Evolutionary conservation across 805 yeast genomes (phyloP), one percentile per base, ranked within the genome.

Genomic region (Candida nitratophila): DNA sequence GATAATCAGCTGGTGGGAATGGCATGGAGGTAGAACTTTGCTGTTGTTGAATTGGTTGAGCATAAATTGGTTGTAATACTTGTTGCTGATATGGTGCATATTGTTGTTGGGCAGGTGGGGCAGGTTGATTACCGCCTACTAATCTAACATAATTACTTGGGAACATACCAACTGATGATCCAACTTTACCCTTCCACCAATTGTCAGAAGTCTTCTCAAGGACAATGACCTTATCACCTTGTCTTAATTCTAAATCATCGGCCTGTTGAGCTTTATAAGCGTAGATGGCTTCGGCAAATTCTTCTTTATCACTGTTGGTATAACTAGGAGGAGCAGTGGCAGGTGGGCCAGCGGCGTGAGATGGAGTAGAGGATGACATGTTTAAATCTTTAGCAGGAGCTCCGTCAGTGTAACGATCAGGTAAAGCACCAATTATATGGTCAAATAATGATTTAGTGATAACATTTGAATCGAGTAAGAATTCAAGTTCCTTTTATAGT

Each of bases 171-270:
- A 75, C 73, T 29, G 63, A 61, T 5, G 77, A 76, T 47, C 76
- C 73, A 37, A 71, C 60, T 16, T 68, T 66, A 39, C 99, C 99
- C 58, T 77, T 83, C 86, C 93, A 89, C 99, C 99, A 91, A 57
- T 89, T 91, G 33, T 76, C 73, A 19, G 91, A 85, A 40, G 83
- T 71, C 55, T 79, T 85, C 58, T 89, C 95, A 6, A 78, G 44
- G 5, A 93, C 77, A 29, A 75, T 74, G 40, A 93, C 61, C 54
- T 74, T 79, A 49, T 84, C 91, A 44, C 95, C 97, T 33, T 66
- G 71, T 31, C 52, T 55, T 17, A 91, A 69, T 9, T 60, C 65
- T 54, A 91, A 66, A 62, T 91, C 99, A 30, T 81, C 91, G 1
- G 76, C 68, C 59, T 86, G 88, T 52, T 81, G 86, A 0, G 95